Evolutionary conservation across 1,284 basidiomycete genomes (phyloP), one percentile per base, ranked within the genome.

Genomic region (Lignosus rhinocerotis): DNA sequence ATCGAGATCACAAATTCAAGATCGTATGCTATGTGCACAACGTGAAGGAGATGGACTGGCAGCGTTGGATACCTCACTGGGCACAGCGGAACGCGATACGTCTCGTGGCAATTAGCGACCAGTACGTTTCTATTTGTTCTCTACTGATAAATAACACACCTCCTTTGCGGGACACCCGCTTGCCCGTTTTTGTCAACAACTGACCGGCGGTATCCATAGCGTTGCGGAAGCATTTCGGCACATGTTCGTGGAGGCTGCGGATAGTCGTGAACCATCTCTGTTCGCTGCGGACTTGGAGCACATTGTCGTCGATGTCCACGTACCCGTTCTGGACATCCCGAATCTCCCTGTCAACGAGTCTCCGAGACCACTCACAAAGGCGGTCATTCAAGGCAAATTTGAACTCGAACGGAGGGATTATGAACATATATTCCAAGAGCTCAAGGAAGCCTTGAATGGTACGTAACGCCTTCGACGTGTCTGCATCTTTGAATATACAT

Each of bases 311-410:
- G 75, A 76, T 60, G 69, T 73, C 8, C 73, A 75, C 62, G 67
- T 71, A 7, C 76, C 75, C 5, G 66, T 76, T 5, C 60, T 76
- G 19, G 69, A 75, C 57, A 59, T 76, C 7, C 69, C 70, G 10
- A 53, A 69, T 31, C 55, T 72, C 16, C 67, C 66, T 1, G 60
- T 63, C 16, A 69, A 64, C 19, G 9, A 55, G 14, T 53, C 56
- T 8, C 58, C 59, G 9, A 59, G 69, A 6, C 54, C 60, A 6
- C 68, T 77, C 44, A 70, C 71, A 6, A 71, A 69, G 51, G 75
- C 72, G 2, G 75, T 75, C 50, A 75, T 77, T 19, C 75, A 76
- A 61, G 75, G 75, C 31, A 71, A 66, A 4, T 75, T 76, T 53
- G 62, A 64, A 17, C 33, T 63, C 6, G 67, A 67, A 11, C 69